phyloP scores from a whole-genome alignment of 306 rosid genomes.

The Dryas alaskensis region DNA sequence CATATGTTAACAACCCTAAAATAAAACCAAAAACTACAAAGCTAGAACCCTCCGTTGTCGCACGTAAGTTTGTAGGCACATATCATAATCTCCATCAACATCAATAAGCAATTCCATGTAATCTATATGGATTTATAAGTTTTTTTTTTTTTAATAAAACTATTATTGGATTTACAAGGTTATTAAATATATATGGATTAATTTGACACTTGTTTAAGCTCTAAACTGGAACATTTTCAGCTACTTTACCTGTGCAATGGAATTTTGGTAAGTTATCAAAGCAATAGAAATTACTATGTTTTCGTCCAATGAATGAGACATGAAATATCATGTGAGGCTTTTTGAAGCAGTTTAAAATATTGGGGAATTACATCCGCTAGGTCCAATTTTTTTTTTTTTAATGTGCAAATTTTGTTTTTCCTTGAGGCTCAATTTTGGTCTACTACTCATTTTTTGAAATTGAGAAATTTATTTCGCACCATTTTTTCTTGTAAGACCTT shows the following conservation, averaged over 20 bases:
- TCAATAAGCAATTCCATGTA: background rate
- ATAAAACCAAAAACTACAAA: too few relatives aligned
- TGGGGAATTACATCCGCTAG: background rate
- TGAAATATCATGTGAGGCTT: background rate
- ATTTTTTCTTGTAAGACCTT: background rate
- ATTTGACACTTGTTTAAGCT: background rate
- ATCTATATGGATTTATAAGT: background rate
- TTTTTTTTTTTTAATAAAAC: background rate
- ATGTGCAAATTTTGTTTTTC: background rate
- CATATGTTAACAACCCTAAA: too few relatives aligned
- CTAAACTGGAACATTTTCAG: background rate
- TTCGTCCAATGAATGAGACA: background rate
- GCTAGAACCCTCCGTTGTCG: background rate
- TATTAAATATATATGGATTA: background rate
- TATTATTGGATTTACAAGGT: background rate
- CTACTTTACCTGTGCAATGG: background rate
- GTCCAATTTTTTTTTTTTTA: constrained; percentile 1
- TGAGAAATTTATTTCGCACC: background rate
- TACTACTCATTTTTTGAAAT: background rate
- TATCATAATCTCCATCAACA: background rate
- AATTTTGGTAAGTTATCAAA: background rate
- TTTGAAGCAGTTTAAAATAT: background rate
- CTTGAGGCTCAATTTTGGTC: background rate
- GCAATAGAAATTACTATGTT: background rate
- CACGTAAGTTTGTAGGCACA: background rate